Base-by-base conservation (phyloP, 1,284 basidiomycete genomes). In the Xerocomus minutiporus region DNA sequence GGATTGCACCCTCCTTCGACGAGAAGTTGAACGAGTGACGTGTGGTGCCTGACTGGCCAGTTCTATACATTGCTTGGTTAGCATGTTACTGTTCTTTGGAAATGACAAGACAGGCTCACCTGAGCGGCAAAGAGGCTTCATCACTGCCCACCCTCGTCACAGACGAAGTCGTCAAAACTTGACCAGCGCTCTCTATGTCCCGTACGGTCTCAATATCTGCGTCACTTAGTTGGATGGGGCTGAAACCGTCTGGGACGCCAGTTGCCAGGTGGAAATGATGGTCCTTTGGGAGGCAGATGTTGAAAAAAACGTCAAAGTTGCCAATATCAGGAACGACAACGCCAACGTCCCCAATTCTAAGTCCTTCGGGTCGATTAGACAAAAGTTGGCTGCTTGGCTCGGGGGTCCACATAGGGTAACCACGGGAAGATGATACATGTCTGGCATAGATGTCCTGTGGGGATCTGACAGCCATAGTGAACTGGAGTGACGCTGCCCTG, bases 391-490 rank as follows among this genome's bases (percentile, higher is more conserved):
- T n/a, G 56, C 49, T 54, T 17, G 62, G 62, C 46, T 66, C 61
- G 11, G 72, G 71, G 2, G 60, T 59, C 64, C 65, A 71, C 23
- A 72, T 46, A 3, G 69, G 70, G 46, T 63, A 67, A 3, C 70
- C 72, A 5, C 56, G 54, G 38, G 55, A 47, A 76, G 58, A 64
- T 67, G 59, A 52, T n/a, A 65, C 31, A 11, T 32, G 53, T 48
- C 55, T 55, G 35, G 63, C 59, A 48, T 65, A 60, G 3, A 55
- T 38, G 46, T 67, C 66, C 20, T 64, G 62, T 1, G 57, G 52
- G 1, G 65, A 58, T 43, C 62, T 56, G 52, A 55, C 60, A 1
- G 55, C 53, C 26, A 43, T n/a, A 5, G 26, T 25, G 3, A 12
- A n/a, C n/a, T 28, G 26, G 15, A n/a, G 39, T 12, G 26, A 43